Conservation (phyloP, 2,329 filamentous ascomycete species). For the Beauveria sp. region DNA sequence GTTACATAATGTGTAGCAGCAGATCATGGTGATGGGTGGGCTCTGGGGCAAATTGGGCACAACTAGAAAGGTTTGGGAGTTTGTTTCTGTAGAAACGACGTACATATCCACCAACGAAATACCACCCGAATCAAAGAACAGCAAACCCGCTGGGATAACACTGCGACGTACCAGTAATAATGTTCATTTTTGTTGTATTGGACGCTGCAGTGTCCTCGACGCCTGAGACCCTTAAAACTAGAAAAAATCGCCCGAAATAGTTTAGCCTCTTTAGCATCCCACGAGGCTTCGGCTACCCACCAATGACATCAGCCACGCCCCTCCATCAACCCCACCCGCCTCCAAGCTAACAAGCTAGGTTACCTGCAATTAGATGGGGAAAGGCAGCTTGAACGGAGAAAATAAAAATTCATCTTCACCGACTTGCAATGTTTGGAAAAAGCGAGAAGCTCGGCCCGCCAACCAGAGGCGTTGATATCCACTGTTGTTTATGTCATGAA, state of each 20-base stretch:
- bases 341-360: background rate
- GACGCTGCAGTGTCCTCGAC: background rate
- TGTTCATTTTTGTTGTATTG: background rate
- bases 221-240: background rate
- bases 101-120: too few species aligned
- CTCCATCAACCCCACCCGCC: background rate
- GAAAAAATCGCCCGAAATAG: background rate
- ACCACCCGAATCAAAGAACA: too few species aligned
- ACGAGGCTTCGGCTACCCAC: background rate
- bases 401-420: background rate
- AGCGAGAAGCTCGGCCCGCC: background rate
- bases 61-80: background rate
- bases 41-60: background rate
- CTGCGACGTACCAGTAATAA: background rate
- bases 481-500: constrained; percentile 10
- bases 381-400: background rate
- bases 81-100: background rate
- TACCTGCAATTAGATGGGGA: background rate
- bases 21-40: background rate
- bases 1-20: too few species aligned
- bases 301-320: constrained; percentile 6
- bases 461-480: constrained; percentile 8
- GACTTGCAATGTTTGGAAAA: background rate
- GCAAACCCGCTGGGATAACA: background rate
- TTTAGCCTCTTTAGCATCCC: background rate